phyloP scores from a whole-genome alignment of 2,329 filamentous ascomycete species.

The Thermoascus crustaceus region DNA sequence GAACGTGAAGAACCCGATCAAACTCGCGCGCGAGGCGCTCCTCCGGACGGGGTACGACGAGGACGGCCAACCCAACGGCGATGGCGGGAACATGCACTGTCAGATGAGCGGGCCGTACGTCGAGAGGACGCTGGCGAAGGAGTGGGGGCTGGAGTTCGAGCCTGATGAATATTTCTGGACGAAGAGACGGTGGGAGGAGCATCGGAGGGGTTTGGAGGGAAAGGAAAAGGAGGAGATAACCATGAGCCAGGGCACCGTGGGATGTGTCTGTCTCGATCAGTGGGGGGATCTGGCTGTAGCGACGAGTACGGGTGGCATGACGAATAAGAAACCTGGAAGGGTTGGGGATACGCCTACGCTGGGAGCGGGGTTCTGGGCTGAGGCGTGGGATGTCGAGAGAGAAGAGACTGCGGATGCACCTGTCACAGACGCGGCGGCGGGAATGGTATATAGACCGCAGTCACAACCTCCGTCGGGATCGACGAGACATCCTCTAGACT shows the following conservation, averaged over 20 bases:
- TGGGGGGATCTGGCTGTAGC: conserved; percentile 63
- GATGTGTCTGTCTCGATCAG: conserved; percentile 72
- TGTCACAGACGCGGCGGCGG: too few relatives aligned
- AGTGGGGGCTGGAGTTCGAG: conserved; percentile 59
- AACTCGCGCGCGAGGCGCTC: conserved; percentile 63
- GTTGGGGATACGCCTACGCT: conserved; percentile 80
- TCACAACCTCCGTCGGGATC: too few relatives aligned
- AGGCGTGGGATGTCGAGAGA: conserved; percentile 59
- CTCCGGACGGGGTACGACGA: conserved; percentile 45
- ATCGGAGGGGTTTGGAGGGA: conserved; percentile 51
- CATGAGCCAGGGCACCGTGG: conserved; percentile 76
- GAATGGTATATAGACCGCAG: background rate
- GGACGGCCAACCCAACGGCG: conserved; percentile 45
- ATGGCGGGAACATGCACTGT: conserved; percentile 46
- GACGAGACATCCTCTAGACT: too few relatives aligned
- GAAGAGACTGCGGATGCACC: too few relatives aligned
- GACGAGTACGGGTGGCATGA: conserved; percentile 66
- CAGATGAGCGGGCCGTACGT: conserved; percentile 61
- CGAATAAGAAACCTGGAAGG: conserved; percentile 78
- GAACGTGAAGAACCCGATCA: conserved; percentile 70
- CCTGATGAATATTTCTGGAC: conserved; percentile 70
- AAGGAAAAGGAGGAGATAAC: conserved; percentile 14
- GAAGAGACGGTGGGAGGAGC: conserved; percentile 69
- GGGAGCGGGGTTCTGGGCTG: conserved; percentile 84
- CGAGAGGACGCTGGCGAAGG: conserved; percentile 58